Percentiles rank a stretch among this genome's conserved stretches.
Conservation (phyloP, 768 basidiomycete genomes). For the Xerocomus spinulosus region DNA sequence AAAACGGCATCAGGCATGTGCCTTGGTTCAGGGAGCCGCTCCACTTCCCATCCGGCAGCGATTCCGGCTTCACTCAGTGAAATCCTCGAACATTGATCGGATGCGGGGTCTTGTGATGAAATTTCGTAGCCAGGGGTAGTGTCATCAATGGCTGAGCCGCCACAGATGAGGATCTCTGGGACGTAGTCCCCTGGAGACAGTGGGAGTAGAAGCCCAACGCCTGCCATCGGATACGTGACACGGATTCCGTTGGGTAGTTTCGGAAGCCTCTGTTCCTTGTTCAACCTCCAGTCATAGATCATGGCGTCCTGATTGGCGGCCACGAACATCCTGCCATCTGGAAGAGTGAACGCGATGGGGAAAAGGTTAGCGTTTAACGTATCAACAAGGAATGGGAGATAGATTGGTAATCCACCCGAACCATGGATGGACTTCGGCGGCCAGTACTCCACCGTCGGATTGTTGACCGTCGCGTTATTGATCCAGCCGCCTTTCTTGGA, state of each 20-base stretch:
- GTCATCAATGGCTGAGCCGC: slow-evolving; percentile 68
- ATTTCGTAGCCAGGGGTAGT: slow-evolving; percentile 53
- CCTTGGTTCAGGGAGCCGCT: slow-evolving; percentile 69
- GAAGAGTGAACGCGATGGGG: slow-evolving; percentile 68
- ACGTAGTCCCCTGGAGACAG: slow-evolving; percentile 60
- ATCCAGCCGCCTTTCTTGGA: slow-evolving; percentile 84
- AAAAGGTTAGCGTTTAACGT: slow-evolving; percentile 83
- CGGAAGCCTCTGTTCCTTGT: slow-evolving; percentile 60
- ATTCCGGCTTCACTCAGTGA: slow-evolving; percentile 63
- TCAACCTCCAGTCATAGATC: slow-evolving; percentile 70
- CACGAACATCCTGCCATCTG: slow-evolving; percentile 66
- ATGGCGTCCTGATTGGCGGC: slow-evolving; percentile 77
- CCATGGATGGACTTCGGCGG: slow-evolving; percentile 73
- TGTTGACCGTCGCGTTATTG: slow-evolving; percentile 75
- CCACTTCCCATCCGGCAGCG: slow-evolving; percentile 64
- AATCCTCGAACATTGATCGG: slow-evolving; percentile 68
- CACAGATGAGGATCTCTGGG: slow-evolving; percentile 71
- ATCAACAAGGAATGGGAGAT: slow-evolving; percentile 57
- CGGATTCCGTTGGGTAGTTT: slow-evolving; percentile 71
- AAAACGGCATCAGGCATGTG: slow-evolving; percentile 80
- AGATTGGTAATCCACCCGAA: slow-evolving; percentile 62
- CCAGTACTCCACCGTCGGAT: slow-evolving; percentile 78
- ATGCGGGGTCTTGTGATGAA: slow-evolving; percentile 69
- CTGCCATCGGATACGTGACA: slow-evolving; percentile 81
- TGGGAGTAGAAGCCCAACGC: slow-evolving; percentile 69